Evolutionary conservation across 768 basidiomycete genomes (phyloP).

Genomic region (Russula compacta): DNA sequence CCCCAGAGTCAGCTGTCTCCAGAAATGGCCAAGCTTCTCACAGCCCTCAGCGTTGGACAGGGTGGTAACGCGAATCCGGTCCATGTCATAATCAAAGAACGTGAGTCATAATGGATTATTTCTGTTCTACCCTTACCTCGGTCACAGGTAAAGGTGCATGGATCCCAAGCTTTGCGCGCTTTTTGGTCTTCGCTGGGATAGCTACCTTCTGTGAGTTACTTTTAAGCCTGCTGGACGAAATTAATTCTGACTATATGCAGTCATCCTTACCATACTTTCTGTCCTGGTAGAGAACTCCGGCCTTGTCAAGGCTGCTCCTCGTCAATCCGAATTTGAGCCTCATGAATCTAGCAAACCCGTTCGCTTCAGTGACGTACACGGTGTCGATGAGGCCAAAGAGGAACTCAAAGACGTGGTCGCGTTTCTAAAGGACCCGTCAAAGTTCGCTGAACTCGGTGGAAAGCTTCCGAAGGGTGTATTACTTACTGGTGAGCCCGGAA

Average conservation of each 20-base stretch:
- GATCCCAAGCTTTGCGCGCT: slow-evolving; percentile 53
- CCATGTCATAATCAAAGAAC: slow-evolving; percentile 74
- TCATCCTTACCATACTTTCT: slow-evolving; percentile 77
- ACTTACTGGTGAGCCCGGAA: slow-evolving; percentile 85
- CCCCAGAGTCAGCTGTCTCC: slow-evolving; percentile 15
- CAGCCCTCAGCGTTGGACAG: slow-evolving; percentile 35
- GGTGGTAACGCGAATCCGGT: slow-evolving; percentile 52
- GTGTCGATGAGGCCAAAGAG: slow-evolving; percentile 94
- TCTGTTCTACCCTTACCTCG: not conserved
- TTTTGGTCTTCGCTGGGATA: slow-evolving; percentile 46
- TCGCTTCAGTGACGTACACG: slow-evolving; percentile 93
- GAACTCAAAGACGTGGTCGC: slow-evolving; percentile 92
- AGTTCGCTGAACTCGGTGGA: slow-evolving; percentile 86
- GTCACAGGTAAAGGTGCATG: slow-evolving; percentile 57
- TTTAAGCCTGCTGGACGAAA: not conserved
- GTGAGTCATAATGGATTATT: slow-evolving; percentile 35
- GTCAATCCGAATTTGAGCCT: slow-evolving; percentile 77
- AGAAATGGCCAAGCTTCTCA: slow-evolving; percentile 37
- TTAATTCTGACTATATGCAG: slow-evolving; percentile 28
- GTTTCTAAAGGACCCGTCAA: slow-evolving; percentile 88
- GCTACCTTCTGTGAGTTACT: slow-evolving; percentile 54
- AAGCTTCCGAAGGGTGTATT: slow-evolving; percentile 91
- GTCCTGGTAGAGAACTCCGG: slow-evolving; percentile 91
- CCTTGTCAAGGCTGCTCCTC: slow-evolving; percentile 79
- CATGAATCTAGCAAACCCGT: slow-evolving; percentile 62